Evolutionary conservation across 441 rosid genomes (phyloP).

Genomic region (Euphorbia neoarborescens): DNA sequence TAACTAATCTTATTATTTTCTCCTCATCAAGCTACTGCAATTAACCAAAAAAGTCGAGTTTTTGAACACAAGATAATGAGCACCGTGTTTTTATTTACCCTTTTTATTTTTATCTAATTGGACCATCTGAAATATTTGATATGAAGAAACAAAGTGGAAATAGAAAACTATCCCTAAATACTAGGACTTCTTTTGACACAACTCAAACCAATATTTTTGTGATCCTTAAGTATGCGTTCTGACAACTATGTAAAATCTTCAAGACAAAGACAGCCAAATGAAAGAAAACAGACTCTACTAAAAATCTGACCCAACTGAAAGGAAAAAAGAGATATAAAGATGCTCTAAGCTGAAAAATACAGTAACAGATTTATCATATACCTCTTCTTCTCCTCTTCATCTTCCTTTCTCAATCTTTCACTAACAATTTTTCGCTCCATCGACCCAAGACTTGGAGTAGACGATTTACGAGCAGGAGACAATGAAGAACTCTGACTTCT

Average conservation of each 20-base stretch:
- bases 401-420: constrained; percentile 70
- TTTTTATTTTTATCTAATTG: neutral
- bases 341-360: constrained; percentile 12
- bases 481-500: constrained; percentile 70
- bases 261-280: neutral
- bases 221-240: neutral
- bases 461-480: constrained; percentile 52
- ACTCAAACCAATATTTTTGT: constrained; percentile 6
- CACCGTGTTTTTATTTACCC: neutral
- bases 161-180: neutral
- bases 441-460: constrained; percentile 58
- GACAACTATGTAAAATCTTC: constrained; percentile 3
- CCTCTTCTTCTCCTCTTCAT: constrained; percentile 89
- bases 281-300: neutral
- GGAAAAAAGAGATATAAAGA: constrained; percentile 3
- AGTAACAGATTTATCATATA: constrained; percentile 25
- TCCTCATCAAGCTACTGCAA: neutral
- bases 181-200: neutral
- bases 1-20: neutral
- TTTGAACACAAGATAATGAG: neutral
- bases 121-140: neutral
- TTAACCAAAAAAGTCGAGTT: neutral
- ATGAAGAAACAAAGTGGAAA: neutral
- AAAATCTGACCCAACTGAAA: neutral
- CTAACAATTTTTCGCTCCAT: constrained; percentile 54